These are phyloP conservation scores for Eucalyptus fibrosa DNA, from an alignment of 345 rosid species.

Conservation along the genomic window DNA sequence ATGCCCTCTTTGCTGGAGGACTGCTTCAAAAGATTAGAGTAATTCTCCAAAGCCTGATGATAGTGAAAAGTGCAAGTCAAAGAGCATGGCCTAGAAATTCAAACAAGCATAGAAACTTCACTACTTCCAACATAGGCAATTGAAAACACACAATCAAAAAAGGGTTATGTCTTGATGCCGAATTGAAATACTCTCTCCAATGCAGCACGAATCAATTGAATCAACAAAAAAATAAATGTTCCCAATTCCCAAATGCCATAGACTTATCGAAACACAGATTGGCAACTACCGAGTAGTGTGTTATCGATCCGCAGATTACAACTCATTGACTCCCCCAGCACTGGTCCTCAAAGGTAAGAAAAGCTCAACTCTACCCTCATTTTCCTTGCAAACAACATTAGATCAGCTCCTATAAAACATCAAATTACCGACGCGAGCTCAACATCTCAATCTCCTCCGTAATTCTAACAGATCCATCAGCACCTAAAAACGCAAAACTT, in stretches of 20 bases:
- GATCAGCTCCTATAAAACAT: not conserved
- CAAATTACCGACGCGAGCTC: not conserved
- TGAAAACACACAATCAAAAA: not conserved
- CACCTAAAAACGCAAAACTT: not conserved
- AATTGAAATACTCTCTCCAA: not conserved
- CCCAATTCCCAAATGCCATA: not conserved
- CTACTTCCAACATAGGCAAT: not conserved
- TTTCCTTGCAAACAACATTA: not conserved
- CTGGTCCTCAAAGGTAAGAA: not conserved
- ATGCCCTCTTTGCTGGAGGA: not conserved
- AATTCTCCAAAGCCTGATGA: not conserved
- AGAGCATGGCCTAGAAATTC: not conserved
- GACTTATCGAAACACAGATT: not conserved
- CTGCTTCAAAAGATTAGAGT: not conserved
- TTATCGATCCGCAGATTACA: not conserved
- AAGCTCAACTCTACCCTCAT: not conserved
- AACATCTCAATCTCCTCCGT: not conserved
- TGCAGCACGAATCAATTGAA: not conserved
- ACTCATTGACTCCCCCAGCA: not conserved
- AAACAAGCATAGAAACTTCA: not conserved
- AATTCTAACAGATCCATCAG: not conserved
- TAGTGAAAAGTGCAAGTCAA: not conserved
- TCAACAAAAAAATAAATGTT: not conserved
- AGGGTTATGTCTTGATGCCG: not conserved
- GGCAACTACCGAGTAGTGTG: not conserved